Base-by-base conservation (phyloP, 2,329 filamentous ascomycete genomes). In the Pseudocercospora crystallina region DNA sequence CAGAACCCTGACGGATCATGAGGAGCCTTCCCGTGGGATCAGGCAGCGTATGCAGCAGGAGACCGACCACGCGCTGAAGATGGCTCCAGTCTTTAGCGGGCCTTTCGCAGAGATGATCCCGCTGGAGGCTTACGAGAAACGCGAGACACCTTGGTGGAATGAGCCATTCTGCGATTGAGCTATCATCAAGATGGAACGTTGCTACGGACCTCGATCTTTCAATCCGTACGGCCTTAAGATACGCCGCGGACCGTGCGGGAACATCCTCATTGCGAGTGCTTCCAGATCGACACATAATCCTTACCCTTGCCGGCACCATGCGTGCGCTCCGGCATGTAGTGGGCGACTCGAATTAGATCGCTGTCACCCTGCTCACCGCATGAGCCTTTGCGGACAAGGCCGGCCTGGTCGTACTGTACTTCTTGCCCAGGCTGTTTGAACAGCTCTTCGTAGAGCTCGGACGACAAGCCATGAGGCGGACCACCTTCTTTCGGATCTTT, bases 391-490 rank as follows among this genome's bases (percentile, higher is more conserved):
- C 73, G 68, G 32, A 83, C 73, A 43, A 77, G 69, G 1, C 78
- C 80, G 7, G 78, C 72, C 2, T 75, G 75, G 54, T 78, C 76
- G 68, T 90, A 91, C 11, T 74, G 64, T 11, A 90, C 72, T 8
- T 84, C 78, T 57, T 84, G 76, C 1, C 89, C 89, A 0, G 89
- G 89, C 41, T 80, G 77, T 47, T 78, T 78, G 36, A 95, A 76
- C 60, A 92, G 83, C 55, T 83, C 84, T 61, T 83, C 73, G 68
- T 95, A 94, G 26, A 87, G 80, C 53, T 83, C 79, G 1, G 86
- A 79, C 10, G 82, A 80, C 35, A 89, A 71, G 7, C 84, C 82
- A 77, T 82, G 91, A 1, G 90, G 89, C 10, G 90, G 89, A 0
- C 90, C 89, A 8, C 77, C 77, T 8, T 79, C 76, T 9, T 75